Base-by-base conservation (phyloP, 805 yeast species). In the Nakazawaea ambrosiae region DNA sequence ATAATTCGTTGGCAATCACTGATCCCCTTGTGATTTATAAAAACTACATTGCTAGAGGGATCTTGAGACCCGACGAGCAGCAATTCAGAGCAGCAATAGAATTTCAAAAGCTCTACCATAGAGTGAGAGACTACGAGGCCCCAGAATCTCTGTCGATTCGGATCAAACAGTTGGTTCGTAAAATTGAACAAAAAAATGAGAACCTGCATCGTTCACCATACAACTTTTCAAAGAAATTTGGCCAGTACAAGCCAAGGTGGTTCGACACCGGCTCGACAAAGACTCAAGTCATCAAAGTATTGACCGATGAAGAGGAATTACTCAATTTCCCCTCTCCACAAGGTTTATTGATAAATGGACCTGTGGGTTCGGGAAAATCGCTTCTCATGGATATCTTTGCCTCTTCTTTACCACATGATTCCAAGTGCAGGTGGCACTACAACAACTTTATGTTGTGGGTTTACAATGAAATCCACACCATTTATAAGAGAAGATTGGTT, bases 341-440 rank as follows among this genome's bases (percentile, higher is more conserved):
- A 40, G 89, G 89, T 0, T 55, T 81, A 4, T 51, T 78, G 32
- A 53, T 78, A 5, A 75, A 74, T 54, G 84, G 83, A 3, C 82
- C 73, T 41, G 84, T 77, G 4, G 89, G 89, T 0, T 75, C 83
- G 46, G 89, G 89, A 1, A 81, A 81, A 50, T 75, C 85, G 2
- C 73, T 81, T 80, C 53, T 81, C 34, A 72, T 81, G 73, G 87
- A 81, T 46, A 70, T 81, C 16, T 81, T 81, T 58, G 86, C 87
- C 1, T 62, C 64, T 33, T 66, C 80, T 1, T 58, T 81, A 20
- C 89, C 88, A 0, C 74, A 76, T 43, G 60, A 63, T 18, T 70
- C 79, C 1, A 81, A 81, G 46, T 66, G 73, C 58, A 60, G 89
- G 39, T 78, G 85, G 77, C 89, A 81, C 51, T 81, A 77, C 50